Evolutionary conservation across 257 asterid species (phyloP).

Genomic region (Fraxinus quadrangulata): DNA sequence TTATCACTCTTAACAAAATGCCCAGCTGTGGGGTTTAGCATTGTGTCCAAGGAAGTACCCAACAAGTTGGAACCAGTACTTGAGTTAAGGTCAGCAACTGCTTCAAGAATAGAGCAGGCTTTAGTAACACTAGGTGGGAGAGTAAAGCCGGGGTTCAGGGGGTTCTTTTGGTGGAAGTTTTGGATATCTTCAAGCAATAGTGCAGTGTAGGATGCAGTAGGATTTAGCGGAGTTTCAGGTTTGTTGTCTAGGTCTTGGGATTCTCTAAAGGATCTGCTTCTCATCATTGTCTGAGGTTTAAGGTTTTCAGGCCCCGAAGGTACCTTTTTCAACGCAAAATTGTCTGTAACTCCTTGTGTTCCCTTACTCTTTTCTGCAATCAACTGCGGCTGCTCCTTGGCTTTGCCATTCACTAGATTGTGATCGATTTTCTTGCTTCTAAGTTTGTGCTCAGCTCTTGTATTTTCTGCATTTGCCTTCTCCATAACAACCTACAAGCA

Average conservation of each 20-base stretch:
- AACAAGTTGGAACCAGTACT: conserved; percentile 50
- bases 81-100: conserved; percentile 96
- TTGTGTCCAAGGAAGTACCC: conserved; percentile 38
- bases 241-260: conserved; percentile 72
- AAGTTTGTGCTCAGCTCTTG: conserved; percentile 28
- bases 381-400: conserved; percentile 33
- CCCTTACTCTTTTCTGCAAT: conserved; percentile 26
- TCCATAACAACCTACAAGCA: conserved; percentile 40
- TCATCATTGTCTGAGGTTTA: conserved; percentile 40
- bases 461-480: conserved; percentile 49
- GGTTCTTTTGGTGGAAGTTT: conserved; percentile 85
- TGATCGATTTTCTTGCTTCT: conserved; percentile 29
- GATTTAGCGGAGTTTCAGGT: conserved; percentile 56
- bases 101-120: conserved; percentile 90
- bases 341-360: conserved; percentile 18
- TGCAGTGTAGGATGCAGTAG: conserved; percentile 71
- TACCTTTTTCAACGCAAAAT: conserved; percentile 50
- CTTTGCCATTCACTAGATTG: conserved; percentile 27
- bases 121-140: conserved; percentile 84
- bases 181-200: conserved; percentile 89
- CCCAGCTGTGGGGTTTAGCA: conserved; percentile 36
- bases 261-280: conserved; percentile 76
- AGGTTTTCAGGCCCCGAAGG: conserved; percentile 48
- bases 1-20: conserved; percentile 29
- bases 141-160: conserved; percentile 36